Evolutionary conservation across 495 filamentous ascomycete genomes (phyloP).

Genomic region (Xylaria curta): DNA sequence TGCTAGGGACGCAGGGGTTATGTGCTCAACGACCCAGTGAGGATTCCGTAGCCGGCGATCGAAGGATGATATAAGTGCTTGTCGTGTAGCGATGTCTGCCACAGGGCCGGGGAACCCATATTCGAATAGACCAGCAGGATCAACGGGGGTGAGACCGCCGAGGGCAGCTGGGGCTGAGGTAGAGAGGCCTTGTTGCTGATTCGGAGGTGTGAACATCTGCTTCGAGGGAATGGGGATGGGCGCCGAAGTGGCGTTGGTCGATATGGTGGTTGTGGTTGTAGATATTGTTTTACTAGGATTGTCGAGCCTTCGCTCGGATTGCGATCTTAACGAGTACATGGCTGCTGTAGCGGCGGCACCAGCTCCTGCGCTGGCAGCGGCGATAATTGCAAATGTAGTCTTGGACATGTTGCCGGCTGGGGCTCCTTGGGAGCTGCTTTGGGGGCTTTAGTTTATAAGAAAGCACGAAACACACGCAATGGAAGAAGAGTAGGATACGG

Average conservation of each 20-base stretch:
- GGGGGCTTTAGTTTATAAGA: slow-evolving; percentile 36
- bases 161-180: slow-evolving; percentile 44
- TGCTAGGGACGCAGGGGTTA: slow-evolving; percentile 85
- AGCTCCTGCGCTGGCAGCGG: slow-evolving; percentile 85
- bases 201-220: slow-evolving; percentile 42
- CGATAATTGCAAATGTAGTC: slow-evolving; percentile 83
- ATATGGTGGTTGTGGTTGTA: slow-evolving; percentile 49
- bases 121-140: slow-evolving; percentile 89
- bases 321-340: slow-evolving; percentile 69
- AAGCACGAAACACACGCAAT: background rate
- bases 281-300: slow-evolving; percentile 47
- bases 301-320: slow-evolving; percentile 52
- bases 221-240: slow-evolving; percentile 55
- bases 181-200: slow-evolving; percentile 40
- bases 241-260: slow-evolving; percentile 44
- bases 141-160: slow-evolving; percentile 60
- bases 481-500: slow-evolving; percentile 1
- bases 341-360: slow-evolving; percentile 81
- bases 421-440: slow-evolving; percentile 27
- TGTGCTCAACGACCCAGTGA: slow-evolving; percentile 95
- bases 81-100: slow-evolving; percentile 76
- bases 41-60: slow-evolving; percentile 94
- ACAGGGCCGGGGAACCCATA: slow-evolving; percentile 97
- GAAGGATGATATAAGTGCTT: slow-evolving; percentile 81
- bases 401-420: slow-evolving; percentile 71